Conservation (phyloP, 1,284 basidiomycete species). For the Bondarzewia mesenterica region DNA sequence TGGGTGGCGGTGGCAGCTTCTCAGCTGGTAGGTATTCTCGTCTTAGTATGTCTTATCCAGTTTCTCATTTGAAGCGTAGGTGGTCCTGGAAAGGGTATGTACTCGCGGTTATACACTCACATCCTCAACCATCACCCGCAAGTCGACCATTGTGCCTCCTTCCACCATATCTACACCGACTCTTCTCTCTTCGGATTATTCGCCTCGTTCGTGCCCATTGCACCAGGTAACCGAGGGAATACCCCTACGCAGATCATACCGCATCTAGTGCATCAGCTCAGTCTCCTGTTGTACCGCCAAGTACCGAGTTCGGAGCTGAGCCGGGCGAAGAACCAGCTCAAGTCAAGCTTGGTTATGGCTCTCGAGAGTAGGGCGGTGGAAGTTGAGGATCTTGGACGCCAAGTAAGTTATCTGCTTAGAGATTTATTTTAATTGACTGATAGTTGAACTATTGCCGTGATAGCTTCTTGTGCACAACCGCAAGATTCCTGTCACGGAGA, state of each 20-base stretch:
- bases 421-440: not conserved
- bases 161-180: slow-evolving; percentile 97
- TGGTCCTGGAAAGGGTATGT: slow-evolving; percentile 99
- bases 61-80: slow-evolving; percentile 32
- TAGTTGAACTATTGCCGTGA: slow-evolving; percentile 9
- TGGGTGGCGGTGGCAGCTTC: slow-evolving; percentile 94
- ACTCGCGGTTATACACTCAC: slow-evolving; percentile 94
- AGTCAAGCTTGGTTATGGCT: slow-evolving; percentile 92
- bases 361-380: slow-evolving; percentile 87
- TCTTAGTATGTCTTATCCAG: slow-evolving; percentile 4
- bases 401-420: slow-evolving; percentile 35
- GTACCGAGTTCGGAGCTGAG: slow-evolving; percentile 67
- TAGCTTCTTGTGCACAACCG: slow-evolving; percentile 89
- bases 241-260: slow-evolving; percentile 69
- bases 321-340: slow-evolving; percentile 94
- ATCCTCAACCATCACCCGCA: slow-evolving; percentile 93
- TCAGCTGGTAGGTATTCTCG: slow-evolving; percentile 61
- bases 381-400: slow-evolving; percentile 83
- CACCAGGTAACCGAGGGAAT: slow-evolving; percentile 49
- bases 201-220: slow-evolving; percentile 78
- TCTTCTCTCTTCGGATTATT: slow-evolving; percentile 92
- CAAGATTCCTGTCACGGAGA: slow-evolving; percentile 84
- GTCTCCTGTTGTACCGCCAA: slow-evolving; percentile 58
- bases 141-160: slow-evolving; percentile 95
- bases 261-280: slow-evolving; percentile 82